These are phyloP conservation scores for Hymenochaete sp. DNA, from an alignment of 1,284 basidiomycete genomes.

Conservation along the genomic window DNA sequence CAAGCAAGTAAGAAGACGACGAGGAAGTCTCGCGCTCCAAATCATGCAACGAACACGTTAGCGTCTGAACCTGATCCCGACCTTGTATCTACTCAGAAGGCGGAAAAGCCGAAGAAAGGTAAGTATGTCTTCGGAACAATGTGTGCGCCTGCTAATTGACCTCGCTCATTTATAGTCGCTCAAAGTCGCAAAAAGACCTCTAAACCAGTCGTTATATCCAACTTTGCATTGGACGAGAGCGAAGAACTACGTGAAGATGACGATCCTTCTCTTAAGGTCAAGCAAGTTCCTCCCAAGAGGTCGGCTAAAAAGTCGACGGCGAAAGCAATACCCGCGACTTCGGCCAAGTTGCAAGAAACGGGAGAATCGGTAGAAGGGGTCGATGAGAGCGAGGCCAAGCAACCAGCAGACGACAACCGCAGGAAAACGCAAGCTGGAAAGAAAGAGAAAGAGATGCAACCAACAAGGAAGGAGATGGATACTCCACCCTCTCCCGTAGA, in stretches of 20 bases:
- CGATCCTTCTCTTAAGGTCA: slow-evolving; percentile 16
- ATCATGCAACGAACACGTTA: background rate
- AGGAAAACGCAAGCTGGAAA: background rate
- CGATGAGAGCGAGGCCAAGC: slow-evolving; percentile 8
- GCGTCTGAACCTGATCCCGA: slow-evolving; percentile 2
- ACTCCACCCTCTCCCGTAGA: slow-evolving; percentile 15
- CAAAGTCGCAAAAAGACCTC: slow-evolving; percentile 2
- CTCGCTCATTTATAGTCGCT: background rate
- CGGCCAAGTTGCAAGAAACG: slow-evolving; percentile 8
- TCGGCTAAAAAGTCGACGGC: slow-evolving; percentile 13
- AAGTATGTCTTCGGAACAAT: background rate
- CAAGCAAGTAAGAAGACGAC: slow-evolving; percentile 18
- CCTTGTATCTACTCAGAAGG: slow-evolving; percentile 1
- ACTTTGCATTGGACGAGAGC: slow-evolving; percentile 1
- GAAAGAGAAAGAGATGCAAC: slow-evolving; percentile 6
- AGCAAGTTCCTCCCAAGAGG: slow-evolving; percentile 5
- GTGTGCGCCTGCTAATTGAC: background rate
- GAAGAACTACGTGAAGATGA: slow-evolving; percentile 18
- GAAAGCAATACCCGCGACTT: slow-evolving; percentile 4
- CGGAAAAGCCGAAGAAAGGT: slow-evolving; percentile 6
- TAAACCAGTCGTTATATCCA: background rate
- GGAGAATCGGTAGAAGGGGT: slow-evolving; percentile 1
- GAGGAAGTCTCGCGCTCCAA: slow-evolving; percentile 6
- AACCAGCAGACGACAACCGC: slow-evolving; percentile 23
- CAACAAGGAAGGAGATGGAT: slow-evolving; percentile 21